These are phyloP conservation scores for Hirsutella thompsonii DNA, from an alignment of 2,329 filamentous ascomycete species.

Conservation along the genomic window DNA sequence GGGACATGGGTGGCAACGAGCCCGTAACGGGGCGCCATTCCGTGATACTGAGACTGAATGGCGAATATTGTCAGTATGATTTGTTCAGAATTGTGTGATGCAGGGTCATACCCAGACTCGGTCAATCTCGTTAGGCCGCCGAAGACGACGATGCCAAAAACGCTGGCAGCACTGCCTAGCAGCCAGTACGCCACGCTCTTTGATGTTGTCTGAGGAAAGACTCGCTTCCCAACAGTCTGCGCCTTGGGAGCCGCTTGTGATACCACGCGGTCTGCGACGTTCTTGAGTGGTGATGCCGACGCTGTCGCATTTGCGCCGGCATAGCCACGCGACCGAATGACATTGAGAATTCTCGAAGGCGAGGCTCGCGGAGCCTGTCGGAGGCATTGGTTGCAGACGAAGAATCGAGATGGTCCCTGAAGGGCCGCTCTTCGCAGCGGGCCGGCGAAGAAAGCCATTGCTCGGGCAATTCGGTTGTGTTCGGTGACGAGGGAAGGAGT, in stretches of 20 bases:
- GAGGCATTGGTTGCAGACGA: slow-evolving; percentile 38
- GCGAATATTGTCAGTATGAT: neutral
- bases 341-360: slow-evolving; percentile 25
- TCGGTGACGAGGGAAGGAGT: neutral
- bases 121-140: slow-evolving; percentile 88
- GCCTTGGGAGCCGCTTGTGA: slow-evolving; percentile 4
- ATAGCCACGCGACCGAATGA: slow-evolving; percentile 25
- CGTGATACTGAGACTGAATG: slow-evolving; percentile 75
- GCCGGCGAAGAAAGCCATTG: slow-evolving; percentile 29
- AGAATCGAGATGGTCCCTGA: slow-evolving; percentile 23
- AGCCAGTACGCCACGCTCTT: slow-evolving; percentile 86
- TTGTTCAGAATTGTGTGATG: neutral
- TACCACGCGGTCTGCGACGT: neutral
- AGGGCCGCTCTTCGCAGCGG: slow-evolving; percentile 27
- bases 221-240: slow-evolving; percentile 17
- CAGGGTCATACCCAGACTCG: slow-evolving; percentile 69
- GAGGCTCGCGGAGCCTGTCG: slow-evolving; percentile 17
- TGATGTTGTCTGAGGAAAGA: slow-evolving; percentile 50
- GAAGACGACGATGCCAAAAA: slow-evolving; percentile 94
- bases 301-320: slow-evolving; percentile 17
- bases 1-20: slow-evolving; percentile 68
- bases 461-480: neutral
- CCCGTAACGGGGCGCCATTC: slow-evolving; percentile 98
- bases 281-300: slow-evolving; percentile 7
- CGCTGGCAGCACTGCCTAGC: slow-evolving; percentile 77